phyloP scores from a whole-genome alignment of 2,329 filamentous ascomycete genomes.

The Botryotinia calthae region DNA sequence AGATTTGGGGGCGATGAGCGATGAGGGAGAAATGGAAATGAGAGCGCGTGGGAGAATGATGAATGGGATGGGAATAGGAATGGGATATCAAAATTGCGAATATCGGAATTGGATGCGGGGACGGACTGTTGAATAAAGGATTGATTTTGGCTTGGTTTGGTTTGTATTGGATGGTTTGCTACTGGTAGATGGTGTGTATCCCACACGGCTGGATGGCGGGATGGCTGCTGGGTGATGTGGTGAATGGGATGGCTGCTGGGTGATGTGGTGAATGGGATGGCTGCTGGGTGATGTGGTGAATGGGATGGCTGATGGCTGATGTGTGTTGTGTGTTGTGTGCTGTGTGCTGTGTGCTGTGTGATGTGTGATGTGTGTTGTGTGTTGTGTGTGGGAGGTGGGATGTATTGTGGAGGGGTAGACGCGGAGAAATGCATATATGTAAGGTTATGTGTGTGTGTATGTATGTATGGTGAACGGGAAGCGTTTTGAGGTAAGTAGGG shows the following conservation, averaged over 20 bases:
- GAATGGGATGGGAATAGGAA: neutral
- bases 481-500: neutral
- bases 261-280: neutral
- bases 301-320: neutral
- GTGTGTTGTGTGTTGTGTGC: neutral
- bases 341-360: too few relatives aligned
- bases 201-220: neutral
- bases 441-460: neutral
- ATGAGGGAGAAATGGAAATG: neutral
- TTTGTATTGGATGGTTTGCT: neutral
- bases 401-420: conserved; percentile 5
- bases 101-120: neutral
- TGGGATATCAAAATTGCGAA: neutral
- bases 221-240: neutral
- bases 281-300: neutral
- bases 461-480: neutral
- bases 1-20: neutral
- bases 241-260: neutral
- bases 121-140: neutral
- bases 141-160: neutral
- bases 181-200: neutral
- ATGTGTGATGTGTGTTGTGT: neutral
- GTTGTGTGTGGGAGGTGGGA: neutral
- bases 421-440: conserved; percentile 7
- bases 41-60: neutral